These are phyloP conservation scores for Nannizziopsis barbatae DNA, from an alignment of 2,329 filamentous ascomycete genomes.

Conservation along the genomic window DNA sequence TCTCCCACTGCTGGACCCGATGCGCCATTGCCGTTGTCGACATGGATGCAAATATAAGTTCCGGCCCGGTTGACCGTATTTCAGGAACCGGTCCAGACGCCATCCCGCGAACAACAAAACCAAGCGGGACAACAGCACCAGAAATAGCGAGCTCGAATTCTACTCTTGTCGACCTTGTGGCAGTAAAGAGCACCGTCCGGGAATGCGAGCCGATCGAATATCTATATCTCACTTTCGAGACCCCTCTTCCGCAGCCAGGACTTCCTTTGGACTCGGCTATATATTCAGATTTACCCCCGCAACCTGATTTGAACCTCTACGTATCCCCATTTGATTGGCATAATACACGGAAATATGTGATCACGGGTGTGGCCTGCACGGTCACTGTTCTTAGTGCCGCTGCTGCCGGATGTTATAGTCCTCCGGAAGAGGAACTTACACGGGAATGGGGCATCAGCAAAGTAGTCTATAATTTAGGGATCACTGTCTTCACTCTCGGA, in stretches of 20 bases:
- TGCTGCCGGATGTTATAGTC: slow-evolving; percentile 67
- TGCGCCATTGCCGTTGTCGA: no score
- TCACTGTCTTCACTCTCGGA: slow-evolving; percentile 70
- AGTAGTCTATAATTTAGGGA: slow-evolving; percentile 59
- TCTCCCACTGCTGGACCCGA: no score
- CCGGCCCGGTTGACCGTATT: no score
- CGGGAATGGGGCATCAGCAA: slow-evolving; percentile 53
- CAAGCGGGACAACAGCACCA: no score
- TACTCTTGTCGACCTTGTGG: no score
- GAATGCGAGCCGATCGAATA: slow-evolving; percentile 37
- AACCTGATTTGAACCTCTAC: slow-evolving; percentile 56
- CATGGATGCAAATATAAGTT: no score
- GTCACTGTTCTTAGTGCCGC: slow-evolving; percentile 72
- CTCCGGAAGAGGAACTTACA: slow-evolving; percentile 55
- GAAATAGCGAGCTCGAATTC: no score
- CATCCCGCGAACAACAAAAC: no score
- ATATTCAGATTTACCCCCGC: slow-evolving; percentile 39
- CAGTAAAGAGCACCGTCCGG: no score
- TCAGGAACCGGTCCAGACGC: no score
- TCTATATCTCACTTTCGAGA: slow-evolving; percentile 53
- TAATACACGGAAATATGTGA: slow-evolving; percentile 53
- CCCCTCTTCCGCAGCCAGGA: slow-evolving; percentile 41
- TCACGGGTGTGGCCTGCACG: slow-evolving; percentile 61
- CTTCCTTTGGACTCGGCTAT: slow-evolving; percentile 23
- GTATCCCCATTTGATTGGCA: slow-evolving; percentile 66